A percentile compares a stretch with the other conserved stretches of the same genome.
Evolutionary conservation across 2,329 filamentous ascomycete species (phyloP).

Genomic region (Ceratocystis colombiana): DNA sequence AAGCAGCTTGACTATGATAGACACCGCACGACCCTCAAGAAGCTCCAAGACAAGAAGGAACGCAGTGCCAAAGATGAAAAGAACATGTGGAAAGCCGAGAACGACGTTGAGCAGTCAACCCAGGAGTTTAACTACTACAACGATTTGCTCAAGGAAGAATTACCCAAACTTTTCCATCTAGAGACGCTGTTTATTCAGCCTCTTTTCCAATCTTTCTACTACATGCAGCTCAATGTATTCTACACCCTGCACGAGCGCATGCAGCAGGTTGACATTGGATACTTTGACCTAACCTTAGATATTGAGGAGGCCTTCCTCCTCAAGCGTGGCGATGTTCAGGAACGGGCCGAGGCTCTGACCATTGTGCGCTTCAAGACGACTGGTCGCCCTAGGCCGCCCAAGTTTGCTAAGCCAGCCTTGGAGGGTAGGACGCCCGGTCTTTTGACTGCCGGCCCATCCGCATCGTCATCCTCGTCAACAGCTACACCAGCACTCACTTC

Average conservation of each 20-base stretch:
- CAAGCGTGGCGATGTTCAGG: constrained; percentile 81
- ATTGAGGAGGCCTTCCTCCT: constrained; percentile 83
- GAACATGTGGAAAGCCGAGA: constrained; percentile 89
- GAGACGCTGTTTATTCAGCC: constrained; percentile 94
- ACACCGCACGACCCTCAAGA: constrained; percentile 73
- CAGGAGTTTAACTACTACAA: constrained; percentile 98
- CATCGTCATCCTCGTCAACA: constrained; percentile 13
- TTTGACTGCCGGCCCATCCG: constrained; percentile 41
- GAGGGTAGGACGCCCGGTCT: constrained; percentile 41
- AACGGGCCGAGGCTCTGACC: constrained; percentile 68
- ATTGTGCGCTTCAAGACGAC: constrained; percentile 91
- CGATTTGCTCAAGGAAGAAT: constrained; percentile 87
- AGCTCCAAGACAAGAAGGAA: constrained; percentile 95
- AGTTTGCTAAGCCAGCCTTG: constrained; percentile 48
- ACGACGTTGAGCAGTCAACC: constrained; percentile 79
- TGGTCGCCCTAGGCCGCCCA: constrained; percentile 53
- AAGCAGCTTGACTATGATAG: constrained; percentile 96
- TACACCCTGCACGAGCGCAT: constrained; percentile 97
- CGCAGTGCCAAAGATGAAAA: constrained; percentile 95
- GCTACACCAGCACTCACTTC: constrained; percentile 26
- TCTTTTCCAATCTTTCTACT: constrained; percentile 98
- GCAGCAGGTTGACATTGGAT: constrained; percentile 94
- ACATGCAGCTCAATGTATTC: constrained; percentile 99
- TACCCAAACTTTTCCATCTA: constrained; percentile 80
- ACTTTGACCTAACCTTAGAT: constrained; percentile 85